phyloP scores from a whole-genome alignment of 169 alveolate species.

The Plasmodium ovale region DNA sequence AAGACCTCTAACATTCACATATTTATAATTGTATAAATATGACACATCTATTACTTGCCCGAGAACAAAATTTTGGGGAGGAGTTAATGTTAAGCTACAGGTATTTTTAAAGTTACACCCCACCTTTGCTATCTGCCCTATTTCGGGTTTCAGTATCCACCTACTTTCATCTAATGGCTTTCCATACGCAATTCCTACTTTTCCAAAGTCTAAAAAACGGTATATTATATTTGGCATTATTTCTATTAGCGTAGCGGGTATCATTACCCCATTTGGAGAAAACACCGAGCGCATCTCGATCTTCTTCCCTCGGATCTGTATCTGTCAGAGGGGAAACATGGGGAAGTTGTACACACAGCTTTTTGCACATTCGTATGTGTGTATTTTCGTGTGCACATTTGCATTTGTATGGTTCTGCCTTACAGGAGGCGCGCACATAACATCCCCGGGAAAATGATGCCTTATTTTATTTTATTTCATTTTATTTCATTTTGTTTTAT shows the following conservation, averaged over 20 bases:
- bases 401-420: neutral
- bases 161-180: constrained; percentile 84
- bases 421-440: neutral
- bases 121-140: constrained; percentile 82
- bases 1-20: constrained; percentile 91
- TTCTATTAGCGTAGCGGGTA: constrained; percentile 74
- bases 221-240: constrained; percentile 74
- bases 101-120: constrained; percentile 80
- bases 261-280: constrained; percentile 62
- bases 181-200: constrained; percentile 79
- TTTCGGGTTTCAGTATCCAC: constrained; percentile 83
- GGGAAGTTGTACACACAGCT: neutral
- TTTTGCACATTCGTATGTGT: too few species aligned
- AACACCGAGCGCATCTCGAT: constrained; percentile 68
- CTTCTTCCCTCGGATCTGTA: constrained; percentile 71
- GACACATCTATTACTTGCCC: constrained; percentile 91
- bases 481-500: constrained; percentile 5
- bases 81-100: constrained; percentile 85
- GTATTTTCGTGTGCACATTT: too few species aligned
- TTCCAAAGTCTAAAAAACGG: constrained; percentile 70
- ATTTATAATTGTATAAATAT: constrained; percentile 87
- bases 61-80: constrained; percentile 88
- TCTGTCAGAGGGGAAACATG: neutral
- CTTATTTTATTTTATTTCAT: neutral
- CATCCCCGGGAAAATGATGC: neutral